Evolutionary conservation across 2,329 filamentous ascomycete genomes (phyloP).

Genomic region (Didymosphaeria variabile): DNA sequence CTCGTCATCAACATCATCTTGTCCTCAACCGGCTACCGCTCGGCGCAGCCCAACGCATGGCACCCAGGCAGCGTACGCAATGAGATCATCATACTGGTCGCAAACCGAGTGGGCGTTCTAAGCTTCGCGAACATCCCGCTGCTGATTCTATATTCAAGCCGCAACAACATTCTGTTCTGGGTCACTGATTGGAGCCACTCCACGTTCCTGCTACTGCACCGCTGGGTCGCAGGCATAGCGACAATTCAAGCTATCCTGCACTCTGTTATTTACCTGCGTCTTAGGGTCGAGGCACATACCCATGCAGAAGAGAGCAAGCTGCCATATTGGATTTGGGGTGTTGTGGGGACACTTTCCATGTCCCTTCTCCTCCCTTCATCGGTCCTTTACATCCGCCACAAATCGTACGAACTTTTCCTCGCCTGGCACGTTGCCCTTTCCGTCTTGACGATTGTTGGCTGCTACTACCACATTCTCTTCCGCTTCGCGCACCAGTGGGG

Average conservation of each 20-base stretch:
- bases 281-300: slow-evolving; percentile 39
- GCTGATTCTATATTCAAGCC: slow-evolving; percentile 55
- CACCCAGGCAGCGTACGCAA: slow-evolving; percentile 25
- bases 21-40: slow-evolving; percentile 19
- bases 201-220: slow-evolving; percentile 60
- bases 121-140: slow-evolving; percentile 55
- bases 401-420: slow-evolving; percentile 50
- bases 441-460: slow-evolving; percentile 53
- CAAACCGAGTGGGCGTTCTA: slow-evolving; percentile 55
- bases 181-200: slow-evolving; percentile 61
- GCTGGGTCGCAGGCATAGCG: slow-evolving; percentile 49
- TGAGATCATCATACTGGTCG: slow-evolving; percentile 49
- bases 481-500: slow-evolving; percentile 48
- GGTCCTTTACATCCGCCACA: slow-evolving; percentile 19
- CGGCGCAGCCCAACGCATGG: slow-evolving; percentile 27
- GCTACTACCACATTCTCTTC: slow-evolving; percentile 54
- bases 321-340: slow-evolving; percentile 29
- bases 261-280: slow-evolving; percentile 53
- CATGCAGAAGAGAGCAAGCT: slow-evolving; percentile 50
- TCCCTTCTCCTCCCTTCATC: slow-evolving; percentile 18
- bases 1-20: slow-evolving; percentile 26
- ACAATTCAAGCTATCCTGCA: slow-evolving; percentile 59
- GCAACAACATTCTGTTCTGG: slow-evolving; percentile 61
- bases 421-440: slow-evolving; percentile 55
- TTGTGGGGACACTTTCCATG: slow-evolving; percentile 23